A percentile compares a stretch with the other conserved stretches of the same genome.
Evolutionary conservation across 345 rosid species (phyloP).

Genomic region (Salix brachista): DNA sequence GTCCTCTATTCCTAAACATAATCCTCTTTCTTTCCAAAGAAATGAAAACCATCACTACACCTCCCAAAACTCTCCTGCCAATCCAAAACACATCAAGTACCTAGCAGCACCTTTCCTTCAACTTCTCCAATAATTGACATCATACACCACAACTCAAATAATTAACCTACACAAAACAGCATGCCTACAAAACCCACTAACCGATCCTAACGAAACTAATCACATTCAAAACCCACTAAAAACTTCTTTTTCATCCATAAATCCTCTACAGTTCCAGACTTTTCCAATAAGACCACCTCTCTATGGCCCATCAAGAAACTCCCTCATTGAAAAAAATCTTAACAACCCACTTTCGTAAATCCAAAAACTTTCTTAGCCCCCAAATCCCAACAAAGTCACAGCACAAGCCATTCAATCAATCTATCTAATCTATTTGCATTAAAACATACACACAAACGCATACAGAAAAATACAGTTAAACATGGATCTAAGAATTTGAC

Average conservation of each 20-base stretch:
- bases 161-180: background rate
- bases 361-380: background rate
- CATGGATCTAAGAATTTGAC: slow-evolving; percentile 2
- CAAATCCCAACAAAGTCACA: background rate
- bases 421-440: background rate
- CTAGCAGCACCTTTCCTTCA: background rate
- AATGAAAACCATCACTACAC: background rate
- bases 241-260: background rate
- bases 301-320: background rate
- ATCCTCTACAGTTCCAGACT: background rate
- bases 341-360: background rate
- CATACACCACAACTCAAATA: background rate
- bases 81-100: background rate
- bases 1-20: background rate
- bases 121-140: background rate
- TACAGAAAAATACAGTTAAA: background rate
- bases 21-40: background rate
- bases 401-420: background rate
- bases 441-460: background rate
- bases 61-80: background rate
- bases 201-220: background rate
- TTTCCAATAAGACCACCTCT: background rate
- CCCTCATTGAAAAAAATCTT: background rate
- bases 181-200: background rate
- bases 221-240: background rate